phyloP scores from a whole-genome alignment of 768 basidiomycete species.

The Lactifluus piperatus region DNA sequence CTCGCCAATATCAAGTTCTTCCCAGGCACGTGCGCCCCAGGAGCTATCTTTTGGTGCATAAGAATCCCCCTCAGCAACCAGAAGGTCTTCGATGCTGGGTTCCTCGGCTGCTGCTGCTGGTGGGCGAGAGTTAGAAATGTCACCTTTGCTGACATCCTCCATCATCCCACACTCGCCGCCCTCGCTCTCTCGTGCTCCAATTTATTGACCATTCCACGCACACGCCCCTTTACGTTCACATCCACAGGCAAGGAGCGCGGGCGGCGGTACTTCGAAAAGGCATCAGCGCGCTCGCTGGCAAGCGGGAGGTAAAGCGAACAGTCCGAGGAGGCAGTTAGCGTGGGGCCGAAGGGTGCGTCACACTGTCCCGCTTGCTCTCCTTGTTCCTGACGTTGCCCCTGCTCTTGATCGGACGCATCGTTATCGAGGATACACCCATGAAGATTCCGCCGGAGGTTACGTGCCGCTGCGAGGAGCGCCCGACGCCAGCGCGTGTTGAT shows the following conservation, averaged over 20 bases:
- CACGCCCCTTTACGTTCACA: conserved; percentile 3
- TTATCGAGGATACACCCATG: conserved; percentile 47
- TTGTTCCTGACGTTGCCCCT: background rate
- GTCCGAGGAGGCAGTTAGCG: conserved; percentile 28
- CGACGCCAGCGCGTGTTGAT: conserved; percentile 43
- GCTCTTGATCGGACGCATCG: conserved; percentile 21
- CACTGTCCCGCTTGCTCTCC: no score
- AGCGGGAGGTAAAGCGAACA: conserved; percentile 30
- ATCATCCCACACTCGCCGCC: background rate
- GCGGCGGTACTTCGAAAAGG: background rate
- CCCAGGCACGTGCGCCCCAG: conserved; percentile 33
- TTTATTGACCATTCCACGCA: conserved; percentile 17
- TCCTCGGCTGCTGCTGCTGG: conserved; percentile 15
- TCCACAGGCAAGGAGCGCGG: background rate
- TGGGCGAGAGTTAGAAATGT: background rate
- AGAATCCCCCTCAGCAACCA: conserved; percentile 17
- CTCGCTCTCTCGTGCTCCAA: conserved; percentile 19
- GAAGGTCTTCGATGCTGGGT: conserved; percentile 28
- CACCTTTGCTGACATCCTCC: background rate
- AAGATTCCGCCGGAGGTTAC: conserved; percentile 47
- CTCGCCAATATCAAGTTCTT: conserved; percentile 28
- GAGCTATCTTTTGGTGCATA: conserved; percentile 15
- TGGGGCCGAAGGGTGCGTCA: conserved; percentile 23
- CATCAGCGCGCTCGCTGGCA: background rate
- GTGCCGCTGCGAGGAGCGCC: conserved; percentile 46